These are phyloP conservation scores for Dendrobium huoshanense DNA, from an alignment of 106 monocot species.

Conservation along the genomic window DNA sequence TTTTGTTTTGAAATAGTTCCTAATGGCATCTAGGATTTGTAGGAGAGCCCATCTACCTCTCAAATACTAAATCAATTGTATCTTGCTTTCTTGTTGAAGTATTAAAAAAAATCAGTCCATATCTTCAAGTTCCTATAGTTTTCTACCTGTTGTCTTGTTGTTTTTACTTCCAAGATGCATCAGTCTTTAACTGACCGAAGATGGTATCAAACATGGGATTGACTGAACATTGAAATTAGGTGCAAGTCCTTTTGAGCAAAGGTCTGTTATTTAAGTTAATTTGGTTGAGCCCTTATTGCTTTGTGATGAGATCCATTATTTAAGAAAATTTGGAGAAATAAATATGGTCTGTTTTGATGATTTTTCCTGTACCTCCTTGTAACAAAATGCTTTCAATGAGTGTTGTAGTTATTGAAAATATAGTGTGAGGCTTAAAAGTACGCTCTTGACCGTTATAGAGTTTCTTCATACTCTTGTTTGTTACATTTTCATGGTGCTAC, in stretches of 20 bases:
- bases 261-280: background rate
- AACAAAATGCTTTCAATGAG: background rate
- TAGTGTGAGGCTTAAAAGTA: background rate
- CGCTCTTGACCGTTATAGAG: background rate
- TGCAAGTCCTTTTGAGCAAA: background rate
- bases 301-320: background rate
- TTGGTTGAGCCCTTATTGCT: background rate
- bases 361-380: background rate
- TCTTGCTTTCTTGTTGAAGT: no score
- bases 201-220: background rate
- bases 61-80: no score
- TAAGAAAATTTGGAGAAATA: background rate
- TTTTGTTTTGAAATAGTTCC: no score
- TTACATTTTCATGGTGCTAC: background rate
- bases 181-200: background rate
- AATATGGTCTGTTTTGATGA: background rate
- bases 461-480: background rate
- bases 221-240: background rate
- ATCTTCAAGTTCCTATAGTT: no score
- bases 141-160: no score
- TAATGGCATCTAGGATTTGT: no score
- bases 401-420: background rate
- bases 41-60: no score
- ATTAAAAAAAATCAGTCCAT: no score
- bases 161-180: background rate